A percentile compares a stretch with the other conserved stretches of the same genome.
These are phyloP conservation scores for Stephania cephalantha DNA, from an alignment of 164 flowering plant species.

Conservation along the genomic window DNA sequence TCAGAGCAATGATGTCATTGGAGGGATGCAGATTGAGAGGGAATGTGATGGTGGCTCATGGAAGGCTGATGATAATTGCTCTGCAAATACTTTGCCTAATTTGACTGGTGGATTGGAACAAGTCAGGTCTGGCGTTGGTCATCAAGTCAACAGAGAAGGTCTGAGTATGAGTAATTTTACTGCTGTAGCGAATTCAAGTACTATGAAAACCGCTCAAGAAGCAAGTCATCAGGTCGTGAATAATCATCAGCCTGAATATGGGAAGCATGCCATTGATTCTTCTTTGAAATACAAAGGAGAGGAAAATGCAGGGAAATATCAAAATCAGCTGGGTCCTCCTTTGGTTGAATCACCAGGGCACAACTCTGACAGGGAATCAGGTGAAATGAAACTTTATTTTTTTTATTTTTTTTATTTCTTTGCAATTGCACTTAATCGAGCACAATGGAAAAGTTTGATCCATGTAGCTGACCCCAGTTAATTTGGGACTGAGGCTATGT, in stretches of 20 bases:
- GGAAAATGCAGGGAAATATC: constrained; percentile 20
- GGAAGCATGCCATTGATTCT: constrained; percentile 22
- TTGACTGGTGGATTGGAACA: constrained; percentile 25
- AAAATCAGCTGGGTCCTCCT: constrained; percentile 17
- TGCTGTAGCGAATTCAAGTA: constrained; percentile 17
- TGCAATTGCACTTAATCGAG: too few species aligned
- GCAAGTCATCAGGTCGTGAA: constrained; percentile 22
- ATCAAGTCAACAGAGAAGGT: constrained; percentile 21
- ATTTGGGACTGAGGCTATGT: too few species aligned
- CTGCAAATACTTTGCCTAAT: constrained; percentile 16
- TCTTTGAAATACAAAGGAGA: constrained; percentile 20
- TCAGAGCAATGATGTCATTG: constrained; percentile 22
- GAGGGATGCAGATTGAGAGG: constrained; percentile 19
- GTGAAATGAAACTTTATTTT: constrained; percentile 18
- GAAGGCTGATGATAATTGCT: constrained; percentile 20
- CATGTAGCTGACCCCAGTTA: too few species aligned
- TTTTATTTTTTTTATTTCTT: too few species aligned
- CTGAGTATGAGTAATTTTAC: constrained; percentile 16
- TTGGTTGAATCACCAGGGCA: constrained; percentile 15
- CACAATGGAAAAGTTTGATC: too few species aligned
- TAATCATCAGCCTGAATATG: constrained; percentile 24
- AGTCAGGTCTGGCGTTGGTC: constrained; percentile 17
- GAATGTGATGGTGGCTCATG: constrained; percentile 22
- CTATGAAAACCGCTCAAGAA: constrained; percentile 19
- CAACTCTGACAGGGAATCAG: constrained; percentile 24